Base-by-base conservation (phyloP, 371 early-diverging fungal genomes). In the Chytridiales sp. region DNA sequence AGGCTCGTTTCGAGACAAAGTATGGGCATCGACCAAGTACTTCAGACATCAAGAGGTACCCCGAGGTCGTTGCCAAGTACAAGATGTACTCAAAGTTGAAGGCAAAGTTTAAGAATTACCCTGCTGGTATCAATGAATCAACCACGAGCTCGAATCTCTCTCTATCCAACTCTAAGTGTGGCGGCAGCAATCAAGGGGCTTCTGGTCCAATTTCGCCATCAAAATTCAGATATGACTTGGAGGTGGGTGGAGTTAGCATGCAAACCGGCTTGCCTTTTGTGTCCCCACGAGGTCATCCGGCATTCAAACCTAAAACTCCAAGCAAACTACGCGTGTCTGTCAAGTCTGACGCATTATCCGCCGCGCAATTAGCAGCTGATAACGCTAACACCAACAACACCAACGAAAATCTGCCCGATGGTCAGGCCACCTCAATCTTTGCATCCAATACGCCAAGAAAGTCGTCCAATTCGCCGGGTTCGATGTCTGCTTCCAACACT, bases 1-100 rank as follows among this genome's bases (percentile, higher is more conserved):
- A 67, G 46, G 15, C 13, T 4, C 36, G 50, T 2, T 67, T 67
- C 50, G 39, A 27, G 27, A 38, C 5, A 4, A 67, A 62, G 55
- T 58, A 62, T 34, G 53, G 62, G 36, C 58, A 59, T 11, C 15
- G 13, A 21, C 67, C 67, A 5, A 51, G 55, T 0, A 34, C 47
- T 35, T 47, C 13, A 4, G 67, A 67, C 47, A 32, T 59, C 31
- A 31, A 24, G 0, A 34, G 39, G 11, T 52, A 47, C 24, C 48
- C 65, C 2, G 53, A 51, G 19, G 44, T 46, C 30, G 27, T 21
- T 15, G 39, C 57, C 15, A 46, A 43, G 29, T 56, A 56, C 47
- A 56, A 44, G 32, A 21, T 13, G 13, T 56, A 56, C 47, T 17
- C 19, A 4, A 46, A 22, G 24, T 47, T 56, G n/a, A 56, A 42